Evolutionary conservation across 306 rosid species (phyloP).

Genomic region (Herpetospermum pedunculosum): DNA sequence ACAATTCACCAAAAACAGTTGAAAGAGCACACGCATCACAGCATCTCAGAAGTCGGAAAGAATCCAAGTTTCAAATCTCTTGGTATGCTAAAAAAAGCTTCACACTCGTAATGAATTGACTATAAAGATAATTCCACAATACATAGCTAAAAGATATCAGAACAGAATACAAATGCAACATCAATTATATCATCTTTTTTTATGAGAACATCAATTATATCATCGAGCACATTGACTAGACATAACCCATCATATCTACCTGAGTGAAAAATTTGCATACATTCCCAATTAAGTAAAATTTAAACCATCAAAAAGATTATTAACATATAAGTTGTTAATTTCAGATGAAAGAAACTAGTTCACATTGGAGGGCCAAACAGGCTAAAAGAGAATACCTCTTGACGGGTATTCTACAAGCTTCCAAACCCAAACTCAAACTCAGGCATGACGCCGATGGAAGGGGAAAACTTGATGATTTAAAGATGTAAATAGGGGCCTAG

Average conservation of each 20-base stretch:
- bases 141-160: not conserved
- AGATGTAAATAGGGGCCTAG: not conserved
- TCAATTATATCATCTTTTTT: not conserved
- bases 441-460: not conserved
- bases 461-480: not conserved
- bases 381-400: not conserved
- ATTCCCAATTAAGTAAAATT: not conserved
- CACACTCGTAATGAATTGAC: not conserved
- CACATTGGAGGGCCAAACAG: not conserved
- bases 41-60: not conserved
- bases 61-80: not conserved
- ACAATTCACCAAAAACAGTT: not conserved
- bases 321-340: not conserved
- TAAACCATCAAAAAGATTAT: not conserved
- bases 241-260: not conserved
- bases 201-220: too few relatives aligned
- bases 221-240: not conserved
- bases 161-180: not conserved
- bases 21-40: not conserved
- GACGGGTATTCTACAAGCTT: not conserved
- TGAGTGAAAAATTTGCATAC: not conserved
- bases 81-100: not conserved
- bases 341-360: not conserved
- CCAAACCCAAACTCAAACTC: not conserved
- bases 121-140: not conserved